Evolutionary conservation across 257 asterid genomes (phyloP).

Genomic region (Buddleja alternifolia): DNA sequence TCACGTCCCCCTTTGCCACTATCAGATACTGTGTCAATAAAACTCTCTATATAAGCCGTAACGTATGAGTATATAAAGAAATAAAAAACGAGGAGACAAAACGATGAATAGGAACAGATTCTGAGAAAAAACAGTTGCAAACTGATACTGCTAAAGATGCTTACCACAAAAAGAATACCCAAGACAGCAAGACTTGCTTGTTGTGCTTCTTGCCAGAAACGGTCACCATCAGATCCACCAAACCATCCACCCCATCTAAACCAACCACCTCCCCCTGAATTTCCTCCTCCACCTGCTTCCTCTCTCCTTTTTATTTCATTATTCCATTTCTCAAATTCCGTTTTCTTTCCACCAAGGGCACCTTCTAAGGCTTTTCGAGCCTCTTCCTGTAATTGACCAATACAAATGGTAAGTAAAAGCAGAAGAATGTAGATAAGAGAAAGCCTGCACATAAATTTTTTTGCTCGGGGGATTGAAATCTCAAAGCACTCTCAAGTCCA

Average conservation of each 20-base stretch:
- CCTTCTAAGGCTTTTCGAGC: slow-evolving; percentile 91
- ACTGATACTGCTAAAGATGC: slow-evolving; percentile 19
- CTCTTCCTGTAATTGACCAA: slow-evolving; percentile 63
- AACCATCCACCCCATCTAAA: slow-evolving; percentile 70
- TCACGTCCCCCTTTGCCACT: slow-evolving; percentile 73
- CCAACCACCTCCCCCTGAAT: slow-evolving; percentile 89
- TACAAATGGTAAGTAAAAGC: slow-evolving; percentile 4
- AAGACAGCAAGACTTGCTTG: slow-evolving; percentile 76
- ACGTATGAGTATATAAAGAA: background rate
- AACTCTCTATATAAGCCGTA: slow-evolving; percentile 13
- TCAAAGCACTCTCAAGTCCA: background rate
- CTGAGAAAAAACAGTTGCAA: background rate
- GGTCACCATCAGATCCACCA: slow-evolving; percentile 79
- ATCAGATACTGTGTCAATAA: slow-evolving; percentile 60
- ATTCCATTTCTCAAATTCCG: slow-evolving; percentile 88
- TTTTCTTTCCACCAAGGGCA: slow-evolving; percentile 86
- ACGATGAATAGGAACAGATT: background rate
- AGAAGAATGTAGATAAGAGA: background rate
- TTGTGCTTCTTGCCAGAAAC: slow-evolving; percentile 92
- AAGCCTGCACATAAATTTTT: background rate
- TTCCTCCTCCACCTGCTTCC: slow-evolving; percentile 81
- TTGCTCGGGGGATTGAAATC: slow-evolving; percentile 2
- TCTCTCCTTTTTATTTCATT: slow-evolving; percentile 84
- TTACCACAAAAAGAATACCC: slow-evolving; percentile 71
- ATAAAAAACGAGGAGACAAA: background rate